These are phyloP conservation scores for Xanthoceras sorbifolium DNA, from an alignment of 345 rosid genomes.

Conservation along the genomic window DNA sequence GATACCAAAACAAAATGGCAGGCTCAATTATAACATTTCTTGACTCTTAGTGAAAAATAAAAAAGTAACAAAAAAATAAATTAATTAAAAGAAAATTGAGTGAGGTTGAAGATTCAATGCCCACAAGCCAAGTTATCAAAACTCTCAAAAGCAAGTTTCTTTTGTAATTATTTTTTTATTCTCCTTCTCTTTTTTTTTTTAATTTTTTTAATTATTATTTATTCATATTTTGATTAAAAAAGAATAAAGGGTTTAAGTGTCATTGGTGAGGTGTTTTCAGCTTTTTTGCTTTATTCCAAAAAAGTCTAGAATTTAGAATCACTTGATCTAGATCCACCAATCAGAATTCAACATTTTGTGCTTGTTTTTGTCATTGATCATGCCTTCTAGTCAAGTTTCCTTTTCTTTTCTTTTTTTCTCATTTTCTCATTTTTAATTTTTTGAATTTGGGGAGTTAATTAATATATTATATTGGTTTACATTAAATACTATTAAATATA, in stretches of 20 bases:
- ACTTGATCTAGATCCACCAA: slow-evolving; percentile 52
- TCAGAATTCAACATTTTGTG: slow-evolving; percentile 17
- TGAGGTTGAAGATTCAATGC: slow-evolving; percentile 28
- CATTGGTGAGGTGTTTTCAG: slow-evolving; percentile 9
- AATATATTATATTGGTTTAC: background rate
- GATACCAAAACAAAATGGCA: background rate
- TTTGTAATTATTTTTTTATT: slow-evolving; percentile 1
- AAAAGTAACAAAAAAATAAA: slow-evolving; percentile 14
- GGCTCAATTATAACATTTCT: slow-evolving; percentile 11
- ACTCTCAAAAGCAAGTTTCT: background rate
- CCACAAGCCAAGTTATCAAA: slow-evolving; percentile 18
- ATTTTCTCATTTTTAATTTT: background rate
- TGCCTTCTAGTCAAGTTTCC: background rate
- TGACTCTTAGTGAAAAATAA: background rate
- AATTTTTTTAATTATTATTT: background rate
- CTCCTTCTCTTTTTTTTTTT: too few species aligned
- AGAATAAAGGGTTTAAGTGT: background rate
- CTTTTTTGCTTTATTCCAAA: slow-evolving; percentile 29
- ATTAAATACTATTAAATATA: background rate
- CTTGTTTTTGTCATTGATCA: slow-evolving; percentile 12
- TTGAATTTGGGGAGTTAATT: background rate
- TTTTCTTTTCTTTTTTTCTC: background rate
- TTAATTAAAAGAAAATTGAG: slow-evolving; percentile 8
- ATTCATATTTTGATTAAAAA: background rate
- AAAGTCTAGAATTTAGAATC: slow-evolving; percentile 5